A percentile compares a stretch with the other conserved stretches of the same genome.
Evolutionary conservation across 345 rosid genomes (phyloP).

Genomic region (Barbarea vulgaris): DNA sequence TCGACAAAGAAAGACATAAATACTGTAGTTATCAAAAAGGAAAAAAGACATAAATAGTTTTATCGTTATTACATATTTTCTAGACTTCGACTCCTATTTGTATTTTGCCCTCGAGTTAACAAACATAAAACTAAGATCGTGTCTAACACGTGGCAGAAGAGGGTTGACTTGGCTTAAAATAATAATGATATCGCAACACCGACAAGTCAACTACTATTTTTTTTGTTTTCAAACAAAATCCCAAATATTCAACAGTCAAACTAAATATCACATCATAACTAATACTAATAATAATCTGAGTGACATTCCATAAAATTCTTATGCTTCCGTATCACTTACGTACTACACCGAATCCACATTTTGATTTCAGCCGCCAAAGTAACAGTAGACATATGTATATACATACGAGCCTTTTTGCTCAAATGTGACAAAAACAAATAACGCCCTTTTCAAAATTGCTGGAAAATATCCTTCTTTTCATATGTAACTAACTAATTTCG

Average conservation of each 20-base stretch:
- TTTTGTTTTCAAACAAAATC: constrained; percentile 7
- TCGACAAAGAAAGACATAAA: neutral
- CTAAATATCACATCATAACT: constrained; percentile 18
- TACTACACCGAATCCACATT: neutral
- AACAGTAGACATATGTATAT: constrained; percentile 22
- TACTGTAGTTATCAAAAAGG: too few species aligned
- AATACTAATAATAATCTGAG: neutral
- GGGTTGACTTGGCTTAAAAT: constrained; percentile 14
- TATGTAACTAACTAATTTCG: neutral
- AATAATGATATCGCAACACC: constrained; percentile 16
- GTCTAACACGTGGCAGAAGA: constrained; percentile 25
- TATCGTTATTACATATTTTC: neutral
- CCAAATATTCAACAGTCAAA: constrained; percentile 32
- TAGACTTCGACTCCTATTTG: neutral
- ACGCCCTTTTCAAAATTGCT: neutral
- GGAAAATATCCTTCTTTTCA: neutral
- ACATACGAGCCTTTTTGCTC: constrained; percentile 2
- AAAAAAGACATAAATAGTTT: neutral
- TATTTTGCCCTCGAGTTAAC: constrained; percentile 6
- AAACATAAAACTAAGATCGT: constrained; percentile 16
- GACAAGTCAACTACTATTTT: constrained; percentile 32
- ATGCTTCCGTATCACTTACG: constrained; percentile 22
- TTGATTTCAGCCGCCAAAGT: constrained; percentile 31
- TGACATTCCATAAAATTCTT: constrained; percentile 6
- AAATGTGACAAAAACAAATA: neutral